Evolutionary conservation across 2,329 filamentous ascomycete species (phyloP).

Genomic region (Thielaviopsis cerberus): DNA sequence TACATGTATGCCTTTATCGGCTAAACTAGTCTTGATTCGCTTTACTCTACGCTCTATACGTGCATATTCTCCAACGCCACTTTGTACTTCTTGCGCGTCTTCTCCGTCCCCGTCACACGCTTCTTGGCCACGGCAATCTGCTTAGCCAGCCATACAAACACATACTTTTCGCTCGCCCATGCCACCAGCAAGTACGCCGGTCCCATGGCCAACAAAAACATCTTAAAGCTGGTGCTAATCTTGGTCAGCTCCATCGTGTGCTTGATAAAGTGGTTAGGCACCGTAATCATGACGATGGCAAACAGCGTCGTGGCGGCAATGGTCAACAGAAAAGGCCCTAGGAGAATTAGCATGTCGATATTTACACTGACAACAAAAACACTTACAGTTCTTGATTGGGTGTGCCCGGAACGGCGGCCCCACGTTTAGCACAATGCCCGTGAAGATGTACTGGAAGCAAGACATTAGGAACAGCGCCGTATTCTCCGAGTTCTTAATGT

Average conservation of each 20-base stretch:
- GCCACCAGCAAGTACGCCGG: slow-evolving; percentile 47
- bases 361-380: neutral
- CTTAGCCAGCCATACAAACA: slow-evolving; percentile 53
- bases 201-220: slow-evolving; percentile 54
- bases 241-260: slow-evolving; percentile 71
- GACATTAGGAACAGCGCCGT: slow-evolving; percentile 76
- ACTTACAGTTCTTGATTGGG: slow-evolving; percentile 60
- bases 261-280: slow-evolving; percentile 49
- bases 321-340: slow-evolving; percentile 69
- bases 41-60: neutral
- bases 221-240: slow-evolving; percentile 53
- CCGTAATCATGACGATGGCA: slow-evolving; percentile 62
- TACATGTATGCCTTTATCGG: too few relatives aligned
- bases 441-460: slow-evolving; percentile 88
- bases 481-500: slow-evolving; percentile 83
- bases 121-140: slow-evolving; percentile 43
- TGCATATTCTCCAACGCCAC: slow-evolving; percentile 44
- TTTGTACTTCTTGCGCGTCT: slow-evolving; percentile 81
- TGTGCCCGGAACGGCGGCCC: slow-evolving; percentile 74
- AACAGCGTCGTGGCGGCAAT: slow-evolving; percentile 49
- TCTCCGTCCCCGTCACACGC: slow-evolving; percentile 38
- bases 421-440: slow-evolving; percentile 76
- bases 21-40: too few relatives aligned
- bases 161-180: slow-evolving; percentile 50
- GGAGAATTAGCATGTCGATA: slow-evolving; percentile 1